phyloP scores from a whole-genome alignment of 176 grass and related monocot species.

The Thinopyrum elongatum region DNA sequence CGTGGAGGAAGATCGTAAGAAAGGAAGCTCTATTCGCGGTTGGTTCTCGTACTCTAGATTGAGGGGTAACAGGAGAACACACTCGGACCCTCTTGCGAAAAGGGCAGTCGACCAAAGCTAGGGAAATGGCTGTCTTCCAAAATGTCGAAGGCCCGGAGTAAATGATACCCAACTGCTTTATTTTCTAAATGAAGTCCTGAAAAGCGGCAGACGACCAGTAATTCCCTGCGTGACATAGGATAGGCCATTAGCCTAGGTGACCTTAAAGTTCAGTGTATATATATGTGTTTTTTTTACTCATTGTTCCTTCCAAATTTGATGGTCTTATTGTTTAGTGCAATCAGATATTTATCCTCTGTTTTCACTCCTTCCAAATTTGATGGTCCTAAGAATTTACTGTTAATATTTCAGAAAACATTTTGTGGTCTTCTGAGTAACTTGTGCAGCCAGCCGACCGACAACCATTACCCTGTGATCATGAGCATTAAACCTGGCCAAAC shows the following conservation, averaged over 20 bases:
- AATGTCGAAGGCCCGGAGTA: slow-evolving; percentile 19
- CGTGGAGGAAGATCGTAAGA: slow-evolving; percentile 20
- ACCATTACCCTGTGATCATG: background rate
- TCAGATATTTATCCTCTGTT: background rate
- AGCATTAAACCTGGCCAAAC: background rate
- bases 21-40: slow-evolving; percentile 33
- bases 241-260: background rate
- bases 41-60: slow-evolving; percentile 65
- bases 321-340: background rate
- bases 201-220: slow-evolving; percentile 11
- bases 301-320: background rate
- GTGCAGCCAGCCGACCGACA: background rate
- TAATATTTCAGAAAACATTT: background rate
- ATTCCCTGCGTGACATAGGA: background rate
- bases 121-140: slow-evolving; percentile 44
- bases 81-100: slow-evolving; percentile 19
- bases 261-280: slow-evolving; percentile 19
- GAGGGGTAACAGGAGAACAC: slow-evolving; percentile 39
- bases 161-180: background rate
- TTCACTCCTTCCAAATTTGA: background rate
- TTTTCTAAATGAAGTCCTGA: background rate
- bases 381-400: background rate
- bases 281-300: slow-evolving; percentile 5
- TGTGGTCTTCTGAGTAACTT: background rate
- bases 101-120: slow-evolving; percentile 18